Evolutionary conservation across 805 yeast genomes (phyloP).

Genomic region (Scheffersomyces ergatensis): DNA sequence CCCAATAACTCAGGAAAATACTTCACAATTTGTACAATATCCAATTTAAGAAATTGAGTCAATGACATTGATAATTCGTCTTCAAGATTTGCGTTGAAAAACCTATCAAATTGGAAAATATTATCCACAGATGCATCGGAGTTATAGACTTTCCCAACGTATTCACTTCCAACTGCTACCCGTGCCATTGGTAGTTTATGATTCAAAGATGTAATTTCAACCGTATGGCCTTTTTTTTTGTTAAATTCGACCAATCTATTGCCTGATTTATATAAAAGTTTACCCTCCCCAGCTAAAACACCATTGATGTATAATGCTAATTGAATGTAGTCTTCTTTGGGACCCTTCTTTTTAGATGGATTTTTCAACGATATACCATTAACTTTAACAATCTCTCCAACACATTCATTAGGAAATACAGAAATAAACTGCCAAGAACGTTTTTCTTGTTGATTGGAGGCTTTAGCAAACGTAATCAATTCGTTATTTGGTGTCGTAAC

Average conservation of each 20-base stretch:
- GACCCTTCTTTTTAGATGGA: slow-evolving; percentile 23
- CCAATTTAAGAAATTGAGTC: slow-evolving; percentile 50
- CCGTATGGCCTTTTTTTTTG: slow-evolving; percentile 36
- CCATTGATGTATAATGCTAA: slow-evolving; percentile 65
- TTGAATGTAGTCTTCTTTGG: slow-evolving; percentile 52
- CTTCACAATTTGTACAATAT: slow-evolving; percentile 52
- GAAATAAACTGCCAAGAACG: slow-evolving; percentile 70
- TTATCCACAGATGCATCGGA: slow-evolving; percentile 53
- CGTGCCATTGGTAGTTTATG: slow-evolving; percentile 40
- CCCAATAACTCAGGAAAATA: slow-evolving; percentile 58
- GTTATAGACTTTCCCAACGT: slow-evolving; percentile 68
- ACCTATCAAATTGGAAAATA: slow-evolving; percentile 51
- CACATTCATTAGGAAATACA: slow-evolving; percentile 64
- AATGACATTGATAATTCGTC: slow-evolving; percentile 48
- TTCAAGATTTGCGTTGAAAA: slow-evolving; percentile 37
- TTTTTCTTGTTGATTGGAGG: slow-evolving; percentile 55
- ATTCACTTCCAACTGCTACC: slow-evolving; percentile 56
- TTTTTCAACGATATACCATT: slow-evolving; percentile 50
- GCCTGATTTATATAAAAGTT: slow-evolving; percentile 48
- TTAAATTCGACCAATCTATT: slow-evolving; percentile 47
- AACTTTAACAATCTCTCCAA: slow-evolving; percentile 70
- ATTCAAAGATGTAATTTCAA: slow-evolving; percentile 42
- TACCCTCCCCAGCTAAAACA: slow-evolving; percentile 56
- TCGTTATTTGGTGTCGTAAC: slow-evolving; percentile 51
- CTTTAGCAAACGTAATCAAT: slow-evolving; percentile 58